Percentiles rank a stretch among this genome's conserved stretches.
These are phyloP conservation scores for Pharnaceum exiguum DNA, from an alignment of 148 eudicot genomes.

Conservation along the genomic window DNA sequence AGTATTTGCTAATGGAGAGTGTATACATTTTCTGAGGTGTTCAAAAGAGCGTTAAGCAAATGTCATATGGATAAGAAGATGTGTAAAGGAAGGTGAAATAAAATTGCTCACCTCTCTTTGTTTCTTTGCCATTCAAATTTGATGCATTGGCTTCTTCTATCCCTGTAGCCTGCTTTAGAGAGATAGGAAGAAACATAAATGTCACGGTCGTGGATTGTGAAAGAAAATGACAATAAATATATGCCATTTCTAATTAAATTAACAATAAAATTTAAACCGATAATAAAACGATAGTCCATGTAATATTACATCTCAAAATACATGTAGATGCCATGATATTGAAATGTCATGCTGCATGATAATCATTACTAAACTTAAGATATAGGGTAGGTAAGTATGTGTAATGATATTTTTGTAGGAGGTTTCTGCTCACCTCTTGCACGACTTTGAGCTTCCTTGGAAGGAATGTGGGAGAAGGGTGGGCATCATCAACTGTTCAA, in stretches of 20 bases:
- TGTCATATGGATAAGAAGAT: too few relatives aligned
- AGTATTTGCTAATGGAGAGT: too few relatives aligned
- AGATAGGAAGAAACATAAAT: neutral
- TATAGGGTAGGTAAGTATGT: neutral
- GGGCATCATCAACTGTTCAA: neutral
- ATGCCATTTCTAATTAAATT: neutral
- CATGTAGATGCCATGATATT: too few relatives aligned
- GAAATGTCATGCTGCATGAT: too few relatives aligned
- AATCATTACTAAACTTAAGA: neutral
- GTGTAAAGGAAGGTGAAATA: too few relatives aligned
- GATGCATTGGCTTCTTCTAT: neutral
- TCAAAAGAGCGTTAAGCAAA: too few relatives aligned
- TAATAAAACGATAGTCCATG: too few relatives aligned
- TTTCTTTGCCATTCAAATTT: constrained; percentile 6
- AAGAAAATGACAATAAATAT: neutral
- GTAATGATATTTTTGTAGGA: too few relatives aligned
- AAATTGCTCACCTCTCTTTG: neutral
- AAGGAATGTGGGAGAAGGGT: constrained; percentile 1
- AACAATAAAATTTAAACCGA: neutral
- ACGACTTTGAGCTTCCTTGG: constrained; percentile 17
- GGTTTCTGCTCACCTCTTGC: constrained; percentile 4
- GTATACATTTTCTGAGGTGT: too few relatives aligned
- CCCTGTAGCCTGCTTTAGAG: neutral
- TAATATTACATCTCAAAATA: too few relatives aligned
- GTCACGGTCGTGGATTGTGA: neutral